Percentiles rank a stretch among this genome's conserved stretches.
Evolutionary conservation across 352 stramenopile genomes (phyloP).

Genomic region (Globisporangium parvum): DNA sequence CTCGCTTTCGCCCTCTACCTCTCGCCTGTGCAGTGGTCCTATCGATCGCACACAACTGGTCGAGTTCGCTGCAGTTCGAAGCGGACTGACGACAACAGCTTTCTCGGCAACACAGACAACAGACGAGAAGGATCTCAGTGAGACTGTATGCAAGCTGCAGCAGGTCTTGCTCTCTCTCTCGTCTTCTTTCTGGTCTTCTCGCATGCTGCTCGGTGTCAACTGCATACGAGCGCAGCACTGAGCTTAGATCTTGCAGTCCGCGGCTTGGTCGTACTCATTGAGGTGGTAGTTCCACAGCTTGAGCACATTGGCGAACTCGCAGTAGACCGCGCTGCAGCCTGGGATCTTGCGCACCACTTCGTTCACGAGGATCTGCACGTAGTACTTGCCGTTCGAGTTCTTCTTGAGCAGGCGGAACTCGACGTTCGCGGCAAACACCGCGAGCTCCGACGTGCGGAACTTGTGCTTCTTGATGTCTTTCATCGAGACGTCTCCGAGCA

Average conservation of each 20-base stretch:
- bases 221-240: too few species aligned
- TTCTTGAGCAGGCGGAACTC: conserved; percentile 34
- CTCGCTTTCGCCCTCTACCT: too few species aligned
- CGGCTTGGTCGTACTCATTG: conserved; percentile 31
- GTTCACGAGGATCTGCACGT: conserved; percentile 44
- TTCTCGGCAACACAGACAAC: too few species aligned
- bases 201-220: too few species aligned
- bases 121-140: too few species aligned
- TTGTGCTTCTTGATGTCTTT: conserved; percentile 23
- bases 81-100: too few species aligned
- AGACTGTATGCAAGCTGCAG: too few species aligned
- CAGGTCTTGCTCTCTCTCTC: too few species aligned
- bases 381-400: conserved; percentile 7
- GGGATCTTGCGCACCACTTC: conserved; percentile 27
- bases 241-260: conserved; percentile 17
- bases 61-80: too few species aligned
- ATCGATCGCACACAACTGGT: too few species aligned
- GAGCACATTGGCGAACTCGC: conserved; percentile 37
- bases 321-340: conserved; percentile 36
- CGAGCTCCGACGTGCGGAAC: conserved; percentile 34
- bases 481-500: conserved; percentile 24
- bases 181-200: too few species aligned
- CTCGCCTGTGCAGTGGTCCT: too few species aligned
- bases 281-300: conserved; percentile 53
- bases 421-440: conserved; percentile 44